A percentile compares a stretch with the other conserved stretches of the same genome.
Evolutionary conservation across 2,329 filamentous ascomycete species (phyloP).

Genomic region (Esteya vermicola): DNA sequence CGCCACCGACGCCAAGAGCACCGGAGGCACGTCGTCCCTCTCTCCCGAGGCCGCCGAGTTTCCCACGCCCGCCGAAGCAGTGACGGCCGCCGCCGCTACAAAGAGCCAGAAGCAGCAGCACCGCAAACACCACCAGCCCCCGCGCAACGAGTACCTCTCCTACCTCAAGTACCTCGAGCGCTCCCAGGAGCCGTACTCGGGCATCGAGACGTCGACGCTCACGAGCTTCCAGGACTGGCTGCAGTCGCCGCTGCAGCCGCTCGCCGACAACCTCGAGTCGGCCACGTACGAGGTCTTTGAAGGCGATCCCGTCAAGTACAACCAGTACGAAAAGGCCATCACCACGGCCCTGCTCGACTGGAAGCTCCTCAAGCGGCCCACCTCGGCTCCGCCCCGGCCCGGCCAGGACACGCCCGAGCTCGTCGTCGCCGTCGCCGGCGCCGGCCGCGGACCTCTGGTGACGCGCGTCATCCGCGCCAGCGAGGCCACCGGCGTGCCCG

Average conservation of each 20-base stretch:
- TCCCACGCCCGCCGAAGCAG: conserved; percentile 58
- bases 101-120: conserved; percentile 28
- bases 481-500: conserved; percentile 56
- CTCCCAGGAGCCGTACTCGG: conserved; percentile 52
- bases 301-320: conserved; percentile 94
- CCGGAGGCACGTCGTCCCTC: conserved; percentile 21
- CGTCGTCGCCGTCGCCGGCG: conserved; percentile 82
- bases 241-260: conserved; percentile 83
- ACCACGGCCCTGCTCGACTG: conserved; percentile 71
- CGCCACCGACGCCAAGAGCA: not conserved
- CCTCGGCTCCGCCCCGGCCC: conserved; percentile 49
- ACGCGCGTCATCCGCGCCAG: conserved; percentile 76
- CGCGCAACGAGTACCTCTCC: conserved; percentile 37
- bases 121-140: conserved; percentile 2
- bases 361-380: conserved; percentile 56
- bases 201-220: conserved; percentile 35
- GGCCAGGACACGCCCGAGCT: conserved; percentile 32
- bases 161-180: conserved; percentile 78
- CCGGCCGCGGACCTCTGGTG: conserved; percentile 83
- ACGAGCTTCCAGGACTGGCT: conserved; percentile 77
- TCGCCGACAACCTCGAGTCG: conserved; percentile 92
- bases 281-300: conserved; percentile 98
- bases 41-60: conserved; percentile 28
- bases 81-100: conserved; percentile 20
- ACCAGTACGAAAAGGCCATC: conserved; percentile 83